Conservation (phyloP, 179 eudicot species). For the Beta macrorhiza region DNA sequence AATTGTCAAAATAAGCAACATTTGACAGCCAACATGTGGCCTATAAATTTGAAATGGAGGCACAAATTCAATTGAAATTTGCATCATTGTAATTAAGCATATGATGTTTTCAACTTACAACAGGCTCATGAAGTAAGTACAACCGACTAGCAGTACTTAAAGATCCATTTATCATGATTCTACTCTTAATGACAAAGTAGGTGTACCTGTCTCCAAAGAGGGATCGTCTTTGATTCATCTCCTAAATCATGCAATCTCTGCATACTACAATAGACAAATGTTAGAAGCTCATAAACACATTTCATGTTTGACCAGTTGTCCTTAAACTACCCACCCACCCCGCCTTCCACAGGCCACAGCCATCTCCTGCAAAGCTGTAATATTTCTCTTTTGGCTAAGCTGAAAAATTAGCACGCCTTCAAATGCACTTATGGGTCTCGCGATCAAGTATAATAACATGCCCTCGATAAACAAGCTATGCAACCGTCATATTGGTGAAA, state of each 20-base stretch:
- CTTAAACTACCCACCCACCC: neutral
- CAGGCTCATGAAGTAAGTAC: neutral
- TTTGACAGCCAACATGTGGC: neutral
- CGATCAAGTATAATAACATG: neutral
- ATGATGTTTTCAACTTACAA: neutral
- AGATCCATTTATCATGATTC: neutral
- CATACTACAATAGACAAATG: slow-evolving; percentile 49
- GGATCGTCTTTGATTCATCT: slow-evolving; percentile 81
- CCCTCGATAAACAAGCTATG: neutral
- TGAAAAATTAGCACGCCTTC: neutral
- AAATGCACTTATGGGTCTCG: neutral
- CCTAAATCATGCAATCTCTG: slow-evolving; percentile 80
- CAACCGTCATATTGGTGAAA: neutral
- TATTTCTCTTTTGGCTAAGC: neutral
- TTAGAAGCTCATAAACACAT: slow-evolving; percentile 12
- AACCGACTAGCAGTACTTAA: neutral
- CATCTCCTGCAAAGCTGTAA: neutral
- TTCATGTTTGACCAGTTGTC: neutral
- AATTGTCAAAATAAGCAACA: neutral
- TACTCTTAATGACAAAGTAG: neutral
- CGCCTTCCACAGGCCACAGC: neutral
- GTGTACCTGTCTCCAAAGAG: slow-evolving; percentile 96
- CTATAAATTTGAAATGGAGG: neutral
- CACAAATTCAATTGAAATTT: neutral
- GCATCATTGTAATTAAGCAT: too few species aligned